Conservation (phyloP, 441 rosid genomes). For the Corymbia citriodora region DNA sequence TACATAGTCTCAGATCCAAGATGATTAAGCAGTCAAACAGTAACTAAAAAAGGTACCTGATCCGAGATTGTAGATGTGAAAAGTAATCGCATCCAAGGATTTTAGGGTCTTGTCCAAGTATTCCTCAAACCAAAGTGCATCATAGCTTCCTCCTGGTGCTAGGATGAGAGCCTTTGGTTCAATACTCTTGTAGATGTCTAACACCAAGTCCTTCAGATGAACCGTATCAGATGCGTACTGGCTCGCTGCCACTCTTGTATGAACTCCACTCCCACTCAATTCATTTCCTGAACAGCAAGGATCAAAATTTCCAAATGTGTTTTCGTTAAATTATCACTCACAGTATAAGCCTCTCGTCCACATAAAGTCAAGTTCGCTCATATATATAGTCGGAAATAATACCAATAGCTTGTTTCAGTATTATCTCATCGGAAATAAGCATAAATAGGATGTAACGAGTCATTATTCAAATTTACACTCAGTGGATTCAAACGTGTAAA, state of each 20-base stretch:
- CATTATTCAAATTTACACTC: not conserved
- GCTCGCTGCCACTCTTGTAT: conserved; percentile 56
- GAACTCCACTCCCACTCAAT: conserved; percentile 72
- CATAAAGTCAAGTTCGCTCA: not conserved
- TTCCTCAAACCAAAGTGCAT: conserved; percentile 60
- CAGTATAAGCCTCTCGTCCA: not conserved
- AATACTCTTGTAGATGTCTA: conserved; percentile 31
- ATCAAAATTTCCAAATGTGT: not conserved
- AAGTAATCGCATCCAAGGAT: conserved; percentile 53
- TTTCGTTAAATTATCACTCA: not conserved
- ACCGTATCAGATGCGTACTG: conserved; percentile 72
- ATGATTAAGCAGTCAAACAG: not conserved
- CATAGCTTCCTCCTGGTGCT: conserved; percentile 91
- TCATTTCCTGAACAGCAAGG: conserved; percentile 57
- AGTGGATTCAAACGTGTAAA: not conserved
- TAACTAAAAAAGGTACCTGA: conserved; percentile 43
- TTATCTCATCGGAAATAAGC: not conserved
- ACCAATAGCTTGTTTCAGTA: not conserved
- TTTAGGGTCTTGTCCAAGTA: conserved; percentile 38
- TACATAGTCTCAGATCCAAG: not conserved
- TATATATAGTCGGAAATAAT: not conserved
- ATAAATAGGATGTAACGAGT: not conserved
- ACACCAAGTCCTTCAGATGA: conserved; percentile 38
- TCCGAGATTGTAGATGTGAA: conserved; percentile 92
- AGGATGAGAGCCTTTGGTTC: conserved; percentile 56